Conservation (phyloP, 495 filamentous ascomycete species). For the Neurospora tetraspora region DNA sequence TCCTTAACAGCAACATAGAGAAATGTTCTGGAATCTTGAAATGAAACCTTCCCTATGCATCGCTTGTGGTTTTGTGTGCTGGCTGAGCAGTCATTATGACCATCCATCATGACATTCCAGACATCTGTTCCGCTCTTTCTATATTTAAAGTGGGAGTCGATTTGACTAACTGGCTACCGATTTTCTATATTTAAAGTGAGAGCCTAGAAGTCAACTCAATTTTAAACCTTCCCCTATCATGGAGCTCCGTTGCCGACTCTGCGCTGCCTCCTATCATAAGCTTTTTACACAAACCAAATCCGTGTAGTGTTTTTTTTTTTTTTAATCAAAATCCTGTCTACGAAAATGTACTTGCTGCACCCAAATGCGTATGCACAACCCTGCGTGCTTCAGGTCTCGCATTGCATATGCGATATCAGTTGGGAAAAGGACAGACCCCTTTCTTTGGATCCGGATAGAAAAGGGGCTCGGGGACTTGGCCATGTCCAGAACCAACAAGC, state of each 20-base stretch:
- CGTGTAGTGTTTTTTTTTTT: not conserved
- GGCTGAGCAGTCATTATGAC: too few relatives aligned
- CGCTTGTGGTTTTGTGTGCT: too few relatives aligned
- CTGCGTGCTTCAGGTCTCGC: not conserved
- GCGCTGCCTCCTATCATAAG: not conserved
- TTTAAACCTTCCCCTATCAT: not conserved
- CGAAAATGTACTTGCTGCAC: not conserved
- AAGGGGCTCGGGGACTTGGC: not conserved
- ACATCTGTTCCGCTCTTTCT: too few relatives aligned
- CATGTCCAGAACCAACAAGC: not conserved
- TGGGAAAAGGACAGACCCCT: not conserved
- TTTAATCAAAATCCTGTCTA: not conserved
- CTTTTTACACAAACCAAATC: not conserved
- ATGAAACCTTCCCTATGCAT: not conserved
- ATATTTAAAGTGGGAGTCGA: too few relatives aligned
- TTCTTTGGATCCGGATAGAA: not conserved
- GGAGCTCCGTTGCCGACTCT: not conserved
- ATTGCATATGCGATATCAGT: not conserved
- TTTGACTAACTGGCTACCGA: too few relatives aligned
- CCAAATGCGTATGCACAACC: not conserved
- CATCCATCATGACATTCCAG: too few relatives aligned
- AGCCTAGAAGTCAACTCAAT: too few relatives aligned
- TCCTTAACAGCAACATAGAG: not conserved
- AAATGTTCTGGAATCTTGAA: not conserved
- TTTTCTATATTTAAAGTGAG: too few relatives aligned